Conservation (phyloP, 1,284 basidiomycete species). For the Mycosarcoma maydis region DNA sequence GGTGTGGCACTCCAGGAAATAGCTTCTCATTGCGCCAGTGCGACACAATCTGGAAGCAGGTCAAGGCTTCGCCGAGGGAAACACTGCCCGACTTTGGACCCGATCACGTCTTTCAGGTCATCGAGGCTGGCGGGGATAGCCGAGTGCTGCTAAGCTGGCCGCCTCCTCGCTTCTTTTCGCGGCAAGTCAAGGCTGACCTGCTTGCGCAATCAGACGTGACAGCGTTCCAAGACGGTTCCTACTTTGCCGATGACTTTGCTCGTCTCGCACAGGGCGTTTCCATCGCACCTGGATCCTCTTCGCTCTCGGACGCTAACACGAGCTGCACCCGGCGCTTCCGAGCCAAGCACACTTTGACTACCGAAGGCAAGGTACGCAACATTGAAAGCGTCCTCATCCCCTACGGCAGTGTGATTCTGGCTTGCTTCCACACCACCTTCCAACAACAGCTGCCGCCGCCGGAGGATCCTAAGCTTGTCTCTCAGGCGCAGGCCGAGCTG, state of each 20-base stretch:
- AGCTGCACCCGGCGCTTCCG: constrained; percentile 92
- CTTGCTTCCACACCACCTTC: constrained; percentile 68
- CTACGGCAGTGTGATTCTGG: constrained; percentile 76
- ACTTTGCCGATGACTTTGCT: constrained; percentile 82
- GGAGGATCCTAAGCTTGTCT: constrained; percentile 27
- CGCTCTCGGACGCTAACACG: constrained; percentile 78
- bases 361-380: constrained; percentile 72
- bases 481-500: constrained; percentile 18
- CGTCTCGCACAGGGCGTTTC: constrained; percentile 80
- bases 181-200: constrained; percentile 7
- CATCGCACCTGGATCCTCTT: constrained; percentile 56
- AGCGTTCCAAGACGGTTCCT: constrained; percentile 71
- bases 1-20: constrained; percentile 80
- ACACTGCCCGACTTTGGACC: constrained; percentile 48
- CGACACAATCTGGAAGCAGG: constrained; percentile 44
- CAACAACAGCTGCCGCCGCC: constrained; percentile 45
- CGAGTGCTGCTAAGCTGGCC: constrained; percentile 86
- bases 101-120: constrained; percentile 81
- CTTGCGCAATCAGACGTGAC: constrained; percentile 24
- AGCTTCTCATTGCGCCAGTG: constrained; percentile 66
- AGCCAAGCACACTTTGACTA: constrained; percentile 76
- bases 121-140: constrained; percentile 72
- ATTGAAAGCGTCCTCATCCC: constrained; percentile 92
- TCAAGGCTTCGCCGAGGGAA: constrained; percentile 20
- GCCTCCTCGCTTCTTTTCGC: constrained; percentile 68